phyloP scores from a whole-genome alignment of 257 asterid species.

The Penstemon barbatus region DNA sequence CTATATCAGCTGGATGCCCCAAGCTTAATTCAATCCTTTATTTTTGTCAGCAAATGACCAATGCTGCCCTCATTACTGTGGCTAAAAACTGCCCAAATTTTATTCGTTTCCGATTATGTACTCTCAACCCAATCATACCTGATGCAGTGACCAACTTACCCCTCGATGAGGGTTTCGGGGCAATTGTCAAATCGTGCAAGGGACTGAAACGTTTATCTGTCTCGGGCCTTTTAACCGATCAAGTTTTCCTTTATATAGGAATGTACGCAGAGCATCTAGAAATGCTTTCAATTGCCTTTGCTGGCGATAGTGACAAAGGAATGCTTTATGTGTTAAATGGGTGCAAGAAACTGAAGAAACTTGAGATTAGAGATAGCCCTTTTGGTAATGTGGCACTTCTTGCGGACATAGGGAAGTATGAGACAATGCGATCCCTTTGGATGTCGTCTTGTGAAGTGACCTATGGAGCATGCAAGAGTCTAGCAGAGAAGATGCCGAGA shows the following conservation, averaged over 20 bases:
- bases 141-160: slow-evolving; percentile 79
- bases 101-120: slow-evolving; percentile 64
- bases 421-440: slow-evolving; percentile 98
- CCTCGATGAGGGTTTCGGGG: slow-evolving; percentile 89
- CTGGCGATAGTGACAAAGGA: slow-evolving; percentile 79
- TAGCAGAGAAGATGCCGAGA: slow-evolving; percentile 76
- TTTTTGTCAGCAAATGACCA: slow-evolving; percentile 80
- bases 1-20: slow-evolving; percentile 83
- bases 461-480: slow-evolving; percentile 70
- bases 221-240: slow-evolving; percentile 74
- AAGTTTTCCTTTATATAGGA: slow-evolving; percentile 76
- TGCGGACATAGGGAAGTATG: slow-evolving; percentile 84
- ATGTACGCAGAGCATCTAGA: slow-evolving; percentile 86
- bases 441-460: slow-evolving; percentile 90
- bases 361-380: slow-evolving; percentile 80
- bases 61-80: slow-evolving; percentile 76
- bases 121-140: slow-evolving; percentile 60
- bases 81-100: slow-evolving; percentile 86
- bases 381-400: slow-evolving; percentile 78
- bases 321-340: slow-evolving; percentile 76
- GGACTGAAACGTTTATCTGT: slow-evolving; percentile 75
- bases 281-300: slow-evolving; percentile 81
- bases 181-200: slow-evolving; percentile 80
- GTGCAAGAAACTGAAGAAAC: slow-evolving; percentile 78
- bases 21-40: slow-evolving; percentile 69